Evolutionary conservation across 768 basidiomycete species (phyloP).

Genomic region (Coprinellus micaceus): DNA sequence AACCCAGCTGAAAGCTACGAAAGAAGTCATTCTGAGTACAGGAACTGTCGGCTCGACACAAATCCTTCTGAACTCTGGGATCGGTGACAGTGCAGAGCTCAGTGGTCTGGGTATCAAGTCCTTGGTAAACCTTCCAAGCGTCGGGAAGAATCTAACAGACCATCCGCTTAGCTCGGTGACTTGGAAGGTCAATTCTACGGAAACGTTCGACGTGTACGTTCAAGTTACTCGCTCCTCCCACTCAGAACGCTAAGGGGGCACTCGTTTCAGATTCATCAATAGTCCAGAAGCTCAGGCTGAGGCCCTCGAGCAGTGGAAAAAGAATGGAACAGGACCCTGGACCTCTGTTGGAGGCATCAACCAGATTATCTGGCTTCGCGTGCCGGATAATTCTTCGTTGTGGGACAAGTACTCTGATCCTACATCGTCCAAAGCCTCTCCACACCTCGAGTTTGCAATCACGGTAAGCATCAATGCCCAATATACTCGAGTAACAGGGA

Average conservation of each 20-base stretch:
- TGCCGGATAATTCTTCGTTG: slow-evolving; percentile 19
- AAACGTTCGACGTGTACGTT: slow-evolving; percentile 23
- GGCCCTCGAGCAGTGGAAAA: slow-evolving; percentile 21
- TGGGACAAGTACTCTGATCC: slow-evolving; percentile 20
- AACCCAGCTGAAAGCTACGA: slow-evolving; percentile 30
- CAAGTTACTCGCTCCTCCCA: no score
- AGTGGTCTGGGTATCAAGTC: slow-evolving; percentile 21
- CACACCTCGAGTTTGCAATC: slow-evolving; percentile 20
- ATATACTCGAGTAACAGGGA: background rate
- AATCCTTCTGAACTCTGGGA: slow-evolving; percentile 34
- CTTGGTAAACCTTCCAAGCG: slow-evolving; percentile 29
- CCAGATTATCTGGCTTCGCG: slow-evolving; percentile 21
- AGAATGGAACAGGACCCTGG: slow-evolving; percentile 20
- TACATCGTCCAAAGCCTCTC: slow-evolving; percentile 21
- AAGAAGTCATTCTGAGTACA: slow-evolving; percentile 50
- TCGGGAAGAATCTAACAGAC: slow-evolving; percentile 37
- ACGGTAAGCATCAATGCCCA: slow-evolving; percentile 5
- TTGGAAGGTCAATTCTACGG: slow-evolving; percentile 25
- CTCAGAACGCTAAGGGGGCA: no score
- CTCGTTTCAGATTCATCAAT: slow-evolving; percentile 14
- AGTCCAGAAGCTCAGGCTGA: slow-evolving; percentile 21
- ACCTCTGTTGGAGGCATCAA: slow-evolving; percentile 18
- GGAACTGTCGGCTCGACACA: slow-evolving; percentile 36
- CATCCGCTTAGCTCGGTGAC: slow-evolving; percentile 25
- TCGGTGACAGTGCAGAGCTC: slow-evolving; percentile 27